Conservation (phyloP, 176 grass and related monocot species). For the Avena atlantica region DNA sequence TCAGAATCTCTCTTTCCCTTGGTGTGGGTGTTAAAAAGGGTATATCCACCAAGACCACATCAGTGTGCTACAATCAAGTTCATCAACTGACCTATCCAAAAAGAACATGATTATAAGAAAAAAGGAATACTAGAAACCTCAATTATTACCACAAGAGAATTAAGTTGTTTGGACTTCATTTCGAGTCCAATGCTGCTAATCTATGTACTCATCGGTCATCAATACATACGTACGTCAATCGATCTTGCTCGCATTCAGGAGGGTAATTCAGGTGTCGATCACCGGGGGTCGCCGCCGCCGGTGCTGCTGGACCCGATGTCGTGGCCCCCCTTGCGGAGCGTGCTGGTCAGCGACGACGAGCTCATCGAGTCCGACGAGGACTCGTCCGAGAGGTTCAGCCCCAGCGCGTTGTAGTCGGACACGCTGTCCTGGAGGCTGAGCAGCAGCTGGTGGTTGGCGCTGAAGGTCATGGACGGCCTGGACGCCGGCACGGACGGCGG, state of each 20-base stretch:
- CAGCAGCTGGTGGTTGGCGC: slow-evolving; percentile 81
- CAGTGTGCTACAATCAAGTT: neutral
- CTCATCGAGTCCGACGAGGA: slow-evolving; percentile 63
- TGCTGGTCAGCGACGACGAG: slow-evolving; percentile 69
- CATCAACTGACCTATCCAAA: neutral
- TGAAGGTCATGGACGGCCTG: slow-evolving; percentile 82
- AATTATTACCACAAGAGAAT: slow-evolving; percentile 38
- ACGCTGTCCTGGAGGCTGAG: slow-evolving; percentile 92
- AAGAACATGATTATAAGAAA: too few species aligned
- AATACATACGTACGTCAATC: slow-evolving; percentile 48
- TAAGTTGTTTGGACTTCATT: slow-evolving; percentile 27
- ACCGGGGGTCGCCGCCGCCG: slow-evolving; percentile 38
- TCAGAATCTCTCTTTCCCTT: neutral
- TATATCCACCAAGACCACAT: slow-evolving; percentile 29
- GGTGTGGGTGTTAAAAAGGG: neutral
- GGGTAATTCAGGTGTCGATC: slow-evolving; percentile 13
- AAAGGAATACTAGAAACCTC: neutral
- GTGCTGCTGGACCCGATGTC: slow-evolving; percentile 51
- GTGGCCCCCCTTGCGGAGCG: slow-evolving; percentile 60
- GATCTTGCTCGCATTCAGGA: slow-evolving; percentile 22
- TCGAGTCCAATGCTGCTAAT: slow-evolving; percentile 51
- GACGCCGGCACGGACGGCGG: slow-evolving; percentile 80
- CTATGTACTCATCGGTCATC: slow-evolving; percentile 54
- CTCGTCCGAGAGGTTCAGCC: slow-evolving; percentile 49
- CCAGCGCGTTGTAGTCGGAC: slow-evolving; percentile 91